Percentiles rank a stretch among this genome's conserved stretches.
These are phyloP conservation scores for Hypoxylon sp. DNA, from an alignment of 2,329 filamentous ascomycete species.

Conservation along the genomic window DNA sequence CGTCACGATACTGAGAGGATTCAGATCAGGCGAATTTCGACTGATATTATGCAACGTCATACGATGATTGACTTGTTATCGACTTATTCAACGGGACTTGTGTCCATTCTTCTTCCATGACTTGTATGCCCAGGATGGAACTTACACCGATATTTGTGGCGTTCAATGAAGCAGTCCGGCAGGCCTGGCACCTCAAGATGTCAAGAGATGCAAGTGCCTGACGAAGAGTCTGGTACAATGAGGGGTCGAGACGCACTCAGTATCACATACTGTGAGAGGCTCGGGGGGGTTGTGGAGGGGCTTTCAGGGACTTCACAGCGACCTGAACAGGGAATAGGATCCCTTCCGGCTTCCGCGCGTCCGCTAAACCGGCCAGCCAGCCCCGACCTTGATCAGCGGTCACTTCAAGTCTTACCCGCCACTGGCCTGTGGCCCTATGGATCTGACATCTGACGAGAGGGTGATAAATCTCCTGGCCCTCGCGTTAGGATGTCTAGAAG, in stretches of 20 bases:
- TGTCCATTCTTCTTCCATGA: neutral
- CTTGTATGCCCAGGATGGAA: too few species aligned
- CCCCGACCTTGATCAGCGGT: conserved; percentile 17
- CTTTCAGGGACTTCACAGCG: neutral
- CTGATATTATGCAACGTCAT: neutral
- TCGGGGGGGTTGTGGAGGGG: neutral
- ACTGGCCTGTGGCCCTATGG: neutral
- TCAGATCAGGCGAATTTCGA: neutral
- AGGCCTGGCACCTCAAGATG: too few species aligned
- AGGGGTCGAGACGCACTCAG: neutral
- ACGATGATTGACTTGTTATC: neutral
- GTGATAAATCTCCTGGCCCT: too few species aligned
- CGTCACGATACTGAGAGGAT: neutral
- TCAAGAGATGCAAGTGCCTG: neutral
- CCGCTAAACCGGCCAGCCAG: conserved; percentile 18
- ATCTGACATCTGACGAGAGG: neutral
- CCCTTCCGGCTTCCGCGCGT: conserved; percentile 22
- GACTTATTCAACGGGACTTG: neutral
- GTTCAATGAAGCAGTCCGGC: too few species aligned
- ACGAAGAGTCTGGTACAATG: neutral
- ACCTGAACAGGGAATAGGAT: conserved; percentile 12
- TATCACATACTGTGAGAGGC: neutral
- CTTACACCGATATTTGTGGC: neutral
- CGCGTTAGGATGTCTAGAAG: too few species aligned
- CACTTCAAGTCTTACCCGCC: conserved; percentile 9